Conservation (phyloP, 345 rosid species). For the Moricandia arvensis region DNA sequence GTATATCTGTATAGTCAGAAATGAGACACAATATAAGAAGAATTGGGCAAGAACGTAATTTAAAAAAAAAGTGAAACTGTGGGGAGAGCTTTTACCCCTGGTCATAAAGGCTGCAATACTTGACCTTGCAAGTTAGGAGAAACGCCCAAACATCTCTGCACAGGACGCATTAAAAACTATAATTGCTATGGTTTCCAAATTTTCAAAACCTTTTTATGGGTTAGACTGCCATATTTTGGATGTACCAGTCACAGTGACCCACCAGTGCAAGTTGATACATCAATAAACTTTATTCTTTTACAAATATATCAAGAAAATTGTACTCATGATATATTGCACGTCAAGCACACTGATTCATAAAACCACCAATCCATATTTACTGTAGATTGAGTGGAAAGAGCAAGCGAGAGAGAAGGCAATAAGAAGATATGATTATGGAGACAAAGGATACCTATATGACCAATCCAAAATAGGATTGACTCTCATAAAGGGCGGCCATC, state of each 20-base stretch:
- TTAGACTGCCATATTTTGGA: background rate
- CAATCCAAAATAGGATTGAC: constrained; percentile 99
- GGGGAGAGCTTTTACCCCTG: constrained; percentile 61
- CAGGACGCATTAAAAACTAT: constrained; percentile 6
- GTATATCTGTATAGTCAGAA: constrained; percentile 62
- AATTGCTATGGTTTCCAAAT: background rate
- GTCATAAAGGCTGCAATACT: constrained; percentile 95
- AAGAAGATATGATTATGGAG: background rate
- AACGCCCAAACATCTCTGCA: constrained; percentile 98
- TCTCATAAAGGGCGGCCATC: constrained; percentile 99
- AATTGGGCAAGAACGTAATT: background rate
- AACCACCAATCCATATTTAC: background rate
- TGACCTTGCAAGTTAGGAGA: constrained; percentile 83
- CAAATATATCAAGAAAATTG: background rate
- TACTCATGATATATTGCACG: background rate
- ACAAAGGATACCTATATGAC: constrained; percentile 75
- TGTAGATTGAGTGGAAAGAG: background rate
- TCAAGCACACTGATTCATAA: background rate
- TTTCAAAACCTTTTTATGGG: background rate
- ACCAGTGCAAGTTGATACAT: constrained; percentile 6
- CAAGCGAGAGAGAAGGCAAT: background rate
- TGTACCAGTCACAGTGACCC: background rate
- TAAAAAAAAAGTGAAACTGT: constrained; percentile 18
- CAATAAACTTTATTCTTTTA: background rate
- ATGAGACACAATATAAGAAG: constrained; percentile 3